Conservation (phyloP, 805 yeast species). For the Ogataea pini region DNA sequence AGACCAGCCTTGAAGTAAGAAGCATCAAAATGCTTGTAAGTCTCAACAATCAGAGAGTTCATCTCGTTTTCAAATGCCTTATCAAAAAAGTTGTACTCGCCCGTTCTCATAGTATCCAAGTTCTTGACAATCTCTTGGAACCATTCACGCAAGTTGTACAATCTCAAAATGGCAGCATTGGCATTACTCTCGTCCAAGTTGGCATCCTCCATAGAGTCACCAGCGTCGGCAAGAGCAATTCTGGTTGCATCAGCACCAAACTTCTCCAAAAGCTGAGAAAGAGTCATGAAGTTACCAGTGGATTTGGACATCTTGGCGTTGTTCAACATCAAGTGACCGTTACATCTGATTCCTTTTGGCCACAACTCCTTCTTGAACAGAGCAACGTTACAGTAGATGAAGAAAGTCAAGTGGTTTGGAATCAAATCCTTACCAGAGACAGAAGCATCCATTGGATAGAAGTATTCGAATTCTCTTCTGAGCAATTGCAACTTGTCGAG, state of each 20-base stretch:
- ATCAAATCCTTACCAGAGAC: slow-evolving; percentile 96
- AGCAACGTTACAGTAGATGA: slow-evolving; percentile 90
- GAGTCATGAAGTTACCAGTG: slow-evolving; percentile 94
- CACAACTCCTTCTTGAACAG: slow-evolving; percentile 86
- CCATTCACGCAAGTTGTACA: slow-evolving; percentile 94
- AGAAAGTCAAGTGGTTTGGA: slow-evolving; percentile 96
- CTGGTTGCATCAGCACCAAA: slow-evolving; percentile 98
- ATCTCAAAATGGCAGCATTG: slow-evolving; percentile 93
- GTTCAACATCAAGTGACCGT: slow-evolving; percentile 93
- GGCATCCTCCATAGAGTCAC: slow-evolving; percentile 96
- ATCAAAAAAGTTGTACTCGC: slow-evolving; percentile 72
- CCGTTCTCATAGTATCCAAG: slow-evolving; percentile 56
- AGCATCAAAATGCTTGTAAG: slow-evolving; percentile 66
- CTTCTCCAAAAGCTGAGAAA: slow-evolving; percentile 79
- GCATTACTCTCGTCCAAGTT: slow-evolving; percentile 96
- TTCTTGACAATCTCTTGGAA: slow-evolving; percentile 70
- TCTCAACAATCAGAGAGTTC: slow-evolving; percentile 74
- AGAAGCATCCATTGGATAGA: slow-evolving; percentile 91
- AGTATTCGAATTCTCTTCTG: slow-evolving; percentile 94
- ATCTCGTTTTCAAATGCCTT: slow-evolving; percentile 90
- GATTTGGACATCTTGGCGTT: slow-evolving; percentile 98
- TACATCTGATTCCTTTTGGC: slow-evolving; percentile 93
- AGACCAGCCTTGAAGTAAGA: slow-evolving; percentile 88
- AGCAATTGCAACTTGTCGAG: slow-evolving; percentile 62
- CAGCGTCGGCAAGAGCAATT: slow-evolving; percentile 97